A percentile compares a stretch with the other conserved stretches of the same genome.
phyloP scores from a whole-genome alignment of 2,329 filamentous ascomycete species.

The Fusarium avenaceum region DNA sequence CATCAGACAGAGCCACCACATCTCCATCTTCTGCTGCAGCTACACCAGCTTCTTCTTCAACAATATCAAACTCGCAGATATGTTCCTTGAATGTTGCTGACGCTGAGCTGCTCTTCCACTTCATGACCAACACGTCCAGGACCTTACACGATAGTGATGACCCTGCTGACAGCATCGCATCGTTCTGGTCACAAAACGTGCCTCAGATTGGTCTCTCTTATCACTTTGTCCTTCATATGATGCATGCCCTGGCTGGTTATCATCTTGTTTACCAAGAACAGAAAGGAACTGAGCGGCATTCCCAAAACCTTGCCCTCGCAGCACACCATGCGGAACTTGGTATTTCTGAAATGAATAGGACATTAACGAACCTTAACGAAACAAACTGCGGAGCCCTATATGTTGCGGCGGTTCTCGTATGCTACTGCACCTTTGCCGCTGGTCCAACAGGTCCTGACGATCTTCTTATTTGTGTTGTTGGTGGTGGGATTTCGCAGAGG shows the following conservation, averaged over 20 bases:
- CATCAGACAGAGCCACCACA: conserved; percentile 42
- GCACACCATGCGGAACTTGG: conserved; percentile 47
- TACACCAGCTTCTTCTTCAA: conserved; percentile 43
- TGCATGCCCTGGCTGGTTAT: conserved; percentile 48
- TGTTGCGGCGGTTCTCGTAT: conserved; percentile 48
- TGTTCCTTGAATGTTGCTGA: conserved; percentile 48
- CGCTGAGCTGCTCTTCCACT: conserved; percentile 51
- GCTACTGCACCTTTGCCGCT: conserved; percentile 51
- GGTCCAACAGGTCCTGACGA: conserved; percentile 49
- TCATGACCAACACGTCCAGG: conserved; percentile 44
- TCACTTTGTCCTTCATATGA: conserved; percentile 50
- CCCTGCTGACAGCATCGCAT: conserved; percentile 34
- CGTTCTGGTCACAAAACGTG: conserved; percentile 51
- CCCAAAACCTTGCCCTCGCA: conserved; percentile 40
- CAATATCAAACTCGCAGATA: conserved; percentile 37
- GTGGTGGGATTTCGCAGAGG: conserved; percentile 41
- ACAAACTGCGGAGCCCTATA: conserved; percentile 51
- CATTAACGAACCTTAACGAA: conserved; percentile 43
- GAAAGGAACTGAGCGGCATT: conserved; percentile 36
- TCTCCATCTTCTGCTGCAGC: conserved; percentile 44
- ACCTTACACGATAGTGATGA: conserved; percentile 43
- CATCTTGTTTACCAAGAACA: conserved; percentile 46
- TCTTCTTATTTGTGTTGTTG: conserved; percentile 48
- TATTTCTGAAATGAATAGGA: conserved; percentile 47
- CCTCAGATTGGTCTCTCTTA: conserved; percentile 49